Evolutionary conservation across 805 yeast species (phyloP), one percentile per base, ranked within the genome.

Genomic region (Komagataella mondaviorum): DNA sequence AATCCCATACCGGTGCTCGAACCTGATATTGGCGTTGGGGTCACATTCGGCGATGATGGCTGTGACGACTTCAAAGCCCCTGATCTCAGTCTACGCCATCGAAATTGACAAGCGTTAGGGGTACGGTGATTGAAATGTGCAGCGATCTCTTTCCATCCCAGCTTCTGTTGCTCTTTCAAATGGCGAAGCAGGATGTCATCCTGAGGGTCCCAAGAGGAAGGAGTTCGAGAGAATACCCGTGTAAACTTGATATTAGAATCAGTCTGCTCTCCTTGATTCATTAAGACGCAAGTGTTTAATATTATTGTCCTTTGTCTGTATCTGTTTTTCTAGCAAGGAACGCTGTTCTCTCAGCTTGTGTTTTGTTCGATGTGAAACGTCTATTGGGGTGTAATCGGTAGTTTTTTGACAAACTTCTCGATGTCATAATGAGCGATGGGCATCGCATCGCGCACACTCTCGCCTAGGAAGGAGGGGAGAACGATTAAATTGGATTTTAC

Each of bases 91-190:
- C 96, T 68, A 63, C 96, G 76, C 96, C 96, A 88, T 58, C 96
- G 76, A 62, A 86, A 86, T 67, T 86, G 95, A 59, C 95, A 86
- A 1, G 95, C 95, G 62, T 86, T 88, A 39, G 95, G 91, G 2
- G 96, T 88, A 60, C 96, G 71, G 60, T 83, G 82, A 30, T 76
- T 71, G 64, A 88, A 88, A 61, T 85, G 85, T 44, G 81, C 73
- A 1, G 93, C 81, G 46, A 88, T 87, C 55, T 88, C 95, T 64
- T 88, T 83, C 96, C 96, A 88, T 1, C 96, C 96, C 55, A 88
- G 72, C 62, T 85, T 85, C 62, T 82, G 86, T 51, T 78, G 78
- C 63, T 88, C 96, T 65, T 88, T 88, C 58, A 88, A 71, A 55
- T 83, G 87, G 47, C 91, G 74, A 49, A 86, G 65, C 18, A 86